Evolutionary conservation across 345 rosid genomes (phyloP).

Genomic region (Populus ilicifolia): DNA sequence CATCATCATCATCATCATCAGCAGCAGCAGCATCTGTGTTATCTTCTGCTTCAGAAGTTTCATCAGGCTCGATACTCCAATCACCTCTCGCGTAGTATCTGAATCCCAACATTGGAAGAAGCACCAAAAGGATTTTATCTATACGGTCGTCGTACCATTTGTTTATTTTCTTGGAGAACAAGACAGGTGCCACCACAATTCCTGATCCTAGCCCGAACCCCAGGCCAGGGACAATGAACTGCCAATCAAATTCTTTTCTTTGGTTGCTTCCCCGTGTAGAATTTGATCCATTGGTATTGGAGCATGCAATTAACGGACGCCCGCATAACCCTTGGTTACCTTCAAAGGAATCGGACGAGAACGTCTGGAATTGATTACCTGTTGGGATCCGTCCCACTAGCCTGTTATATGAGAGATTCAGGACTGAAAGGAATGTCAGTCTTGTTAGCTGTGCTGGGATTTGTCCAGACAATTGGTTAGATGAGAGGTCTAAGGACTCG

Average conservation of each 20-base stretch:
- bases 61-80: conserved; percentile 32
- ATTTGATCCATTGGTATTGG: background rate
- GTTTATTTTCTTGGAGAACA: conserved; percentile 31
- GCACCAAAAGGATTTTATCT: conserved; percentile 34
- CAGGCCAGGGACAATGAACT: conserved; percentile 38
- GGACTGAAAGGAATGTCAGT: conserved; percentile 14
- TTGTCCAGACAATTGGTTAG: background rate
- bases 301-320: background rate
- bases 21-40: background rate
- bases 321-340: conserved; percentile 18
- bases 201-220: conserved; percentile 60
- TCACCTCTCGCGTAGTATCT: conserved; percentile 32
- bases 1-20: conserved; percentile 10
- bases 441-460: conserved; percentile 18
- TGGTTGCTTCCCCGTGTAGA: background rate
- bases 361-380: conserved; percentile 10
- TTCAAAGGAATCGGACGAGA: background rate
- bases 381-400: conserved; percentile 7
- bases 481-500: conserved; percentile 23
- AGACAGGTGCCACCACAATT: conserved; percentile 31
- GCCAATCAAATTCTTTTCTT: conserved; percentile 32
- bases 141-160: conserved; percentile 27
- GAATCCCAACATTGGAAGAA: conserved; percentile 47
- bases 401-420: conserved; percentile 19
- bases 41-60: conserved; percentile 15